Base-by-base conservation (phyloP, 441 rosid species). In the Arabidopsis hybrid region DNA sequence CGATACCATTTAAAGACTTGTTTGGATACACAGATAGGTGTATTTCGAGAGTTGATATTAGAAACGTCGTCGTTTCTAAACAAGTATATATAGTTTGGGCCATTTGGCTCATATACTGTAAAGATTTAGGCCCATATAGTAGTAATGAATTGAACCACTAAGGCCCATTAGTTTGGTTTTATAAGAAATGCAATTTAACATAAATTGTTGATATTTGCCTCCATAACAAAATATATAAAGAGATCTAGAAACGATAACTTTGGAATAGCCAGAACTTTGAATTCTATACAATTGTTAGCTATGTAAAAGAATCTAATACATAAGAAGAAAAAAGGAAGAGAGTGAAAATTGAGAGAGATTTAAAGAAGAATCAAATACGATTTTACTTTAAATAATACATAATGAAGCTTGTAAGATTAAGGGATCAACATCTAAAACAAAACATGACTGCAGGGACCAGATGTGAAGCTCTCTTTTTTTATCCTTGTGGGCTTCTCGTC, bases 401-500 rank as follows among this genome's bases (percentile, higher is more conserved):
- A 75, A 61, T 38, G 46, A 50, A 50, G 50, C 67, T 42, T 45
- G 73, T 53, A 53, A 42, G 43, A 68, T 53, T 68, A 53, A 61
- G 58, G 12, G 64, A 45, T 61, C 69, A 45, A 53, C 46, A 51
- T 40, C 78, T 75, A 51, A 74, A 67, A 60, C 55, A 50, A 36
- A 40, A 67, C 35, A 69, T 47, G 71, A 38, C 38, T 58, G 21
- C 34, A 26, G 14, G 59, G 32, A 75, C 29, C 39, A 60, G 34
- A 9, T 35, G 16, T 32, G 14, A 61, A 56, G 26, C n/a, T 8
- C 4, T 17, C 7, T 49, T 83, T 73, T 79, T 83, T 76, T 78
- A 85, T 85, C 86, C 85, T 80, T 80, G 84, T 77, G 80, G 83
- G 83, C 88, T 78, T 76, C 89, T 80, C 82, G 67, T 80, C 83